Conservation (phyloP, 805 yeast genomes). For the Candida ovalis region DNA sequence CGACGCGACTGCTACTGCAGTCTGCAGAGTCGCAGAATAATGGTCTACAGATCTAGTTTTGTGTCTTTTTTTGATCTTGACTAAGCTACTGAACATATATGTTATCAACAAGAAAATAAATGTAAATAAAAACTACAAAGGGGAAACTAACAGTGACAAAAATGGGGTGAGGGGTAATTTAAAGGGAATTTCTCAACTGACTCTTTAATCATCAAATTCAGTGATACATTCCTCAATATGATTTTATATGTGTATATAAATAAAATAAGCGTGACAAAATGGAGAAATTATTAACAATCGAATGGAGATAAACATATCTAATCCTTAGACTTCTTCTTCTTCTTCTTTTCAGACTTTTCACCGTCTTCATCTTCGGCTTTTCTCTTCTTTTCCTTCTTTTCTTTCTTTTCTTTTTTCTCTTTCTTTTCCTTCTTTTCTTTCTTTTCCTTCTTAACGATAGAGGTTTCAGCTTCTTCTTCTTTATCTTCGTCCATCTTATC, state of each 20-base stretch:
- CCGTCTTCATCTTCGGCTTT: constrained; percentile 39
- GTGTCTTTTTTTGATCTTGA: neutral
- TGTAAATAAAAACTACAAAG: neutral
- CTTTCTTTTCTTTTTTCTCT: constrained; percentile 59
- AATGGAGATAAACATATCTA: constrained; percentile 5
- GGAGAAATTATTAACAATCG: constrained; percentile 1
- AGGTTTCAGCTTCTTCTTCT: constrained; percentile 12
- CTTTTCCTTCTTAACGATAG: constrained; percentile 37
- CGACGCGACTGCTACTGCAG: no score
- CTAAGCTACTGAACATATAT: no score
- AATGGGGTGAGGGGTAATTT: neutral
- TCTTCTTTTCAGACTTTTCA: constrained; percentile 23
- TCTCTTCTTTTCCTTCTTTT: constrained; percentile 32
- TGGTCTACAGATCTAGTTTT: neutral
- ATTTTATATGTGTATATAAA: neutral
- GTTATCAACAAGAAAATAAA: neutral
- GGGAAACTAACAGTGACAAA: neutral
- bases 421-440: constrained; percentile 50
- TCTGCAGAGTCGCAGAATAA: no score
- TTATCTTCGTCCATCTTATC: constrained; percentile 28
- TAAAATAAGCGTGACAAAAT: constrained; percentile 2
- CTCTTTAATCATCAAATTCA: neutral
- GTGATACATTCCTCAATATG: neutral
- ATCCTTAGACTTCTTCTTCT: constrained; percentile 27
- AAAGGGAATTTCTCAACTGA: neutral